Base-by-base conservation (phyloP, 768 basidiomycete genomes). In the Galerina sulciceps region DNA sequence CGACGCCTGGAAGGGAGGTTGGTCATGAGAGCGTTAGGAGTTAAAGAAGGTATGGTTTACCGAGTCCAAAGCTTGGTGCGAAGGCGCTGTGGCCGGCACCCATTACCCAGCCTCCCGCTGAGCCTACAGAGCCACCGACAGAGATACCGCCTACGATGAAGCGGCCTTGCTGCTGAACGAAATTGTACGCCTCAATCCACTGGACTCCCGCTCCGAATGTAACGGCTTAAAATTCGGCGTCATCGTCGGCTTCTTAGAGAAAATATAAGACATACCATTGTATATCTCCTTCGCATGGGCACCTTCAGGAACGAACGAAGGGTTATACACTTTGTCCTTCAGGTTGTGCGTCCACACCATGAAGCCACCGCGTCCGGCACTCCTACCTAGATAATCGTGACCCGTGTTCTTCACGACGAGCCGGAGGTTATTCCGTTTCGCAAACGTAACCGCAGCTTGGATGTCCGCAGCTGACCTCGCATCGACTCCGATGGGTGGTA, bases 71-170 rank as follows among this genome's bases (percentile, higher is more conserved):
- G 6, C 55, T 66, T 1, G 81, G 72, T 4, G 77, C 69, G 9
- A 81, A 57, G 6, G 68, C 61, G 40, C 77, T 78, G 54, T 84
- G 80, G 1, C 83, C 81, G 4, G 79, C 81, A 11, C 83, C 84
- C 26, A 73, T 66, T 3, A 79, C 53, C 78, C 80, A 85, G 17
- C 82, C 83, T 26, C 80, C 81, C 13, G 76, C 74, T 22, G 81
- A 75, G 37, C 81, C 83, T 4, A 84, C 72, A 5, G 80, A 75
- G 18, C 75, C 80, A 6, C 73, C 72, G 0, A 36, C 10, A 8
- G 75, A 75, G 5, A 73, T n/a, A 9, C 78, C 83, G 6, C 85
- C 85, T 5, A 84, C 74, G 17, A 85, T 69, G 43, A 76, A 65
- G 4, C 77, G 74, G 0, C 71, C 72, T n/a, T 78, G 63, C 4